phyloP scores from a whole-genome alignment of 2,329 filamentous ascomycete species.

The Stylonectria norvegica region DNA sequence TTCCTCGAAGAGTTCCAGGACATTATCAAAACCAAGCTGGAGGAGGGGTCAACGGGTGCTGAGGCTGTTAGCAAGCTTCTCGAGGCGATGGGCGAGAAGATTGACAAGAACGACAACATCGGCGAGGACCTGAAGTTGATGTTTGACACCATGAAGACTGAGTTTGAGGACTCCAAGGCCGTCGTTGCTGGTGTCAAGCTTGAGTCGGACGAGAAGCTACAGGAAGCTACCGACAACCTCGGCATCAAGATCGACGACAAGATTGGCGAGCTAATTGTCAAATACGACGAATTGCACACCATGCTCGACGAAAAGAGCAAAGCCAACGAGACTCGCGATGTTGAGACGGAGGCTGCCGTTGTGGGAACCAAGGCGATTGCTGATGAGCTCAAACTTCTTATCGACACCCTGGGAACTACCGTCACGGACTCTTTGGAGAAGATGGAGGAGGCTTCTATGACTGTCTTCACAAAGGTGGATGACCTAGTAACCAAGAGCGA shows the following conservation, averaged over 20 bases:
- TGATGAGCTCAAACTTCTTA: slow-evolving; percentile 81
- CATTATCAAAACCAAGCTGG: slow-evolving; percentile 71
- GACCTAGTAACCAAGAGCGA: slow-evolving; percentile 73
- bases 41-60: slow-evolving; percentile 68
- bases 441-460: slow-evolving; percentile 82
- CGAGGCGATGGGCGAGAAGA: slow-evolving; percentile 61
- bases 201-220: slow-evolving; percentile 77
- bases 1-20: slow-evolving; percentile 76
- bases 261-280: slow-evolving; percentile 73
- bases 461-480: slow-evolving; percentile 78
- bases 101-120: slow-evolving; percentile 55
- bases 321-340: slow-evolving; percentile 68
- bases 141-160: slow-evolving; percentile 71
- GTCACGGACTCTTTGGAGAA: slow-evolving; percentile 82
- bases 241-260: slow-evolving; percentile 59
- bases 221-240: slow-evolving; percentile 53
- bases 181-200: slow-evolving; percentile 76
- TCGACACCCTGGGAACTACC: slow-evolving; percentile 78
- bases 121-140: slow-evolving; percentile 67
- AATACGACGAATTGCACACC: slow-evolving; percentile 82
- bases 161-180: slow-evolving; percentile 83
- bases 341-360: slow-evolving; percentile 70
- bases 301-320: slow-evolving; percentile 71
- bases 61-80: slow-evolving; percentile 70
- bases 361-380: slow-evolving; percentile 73